These are phyloP conservation scores for Emergomyces pasteurianus DNA, from an alignment of 2,329 filamentous ascomycete genomes.

Conservation along the genomic window DNA sequence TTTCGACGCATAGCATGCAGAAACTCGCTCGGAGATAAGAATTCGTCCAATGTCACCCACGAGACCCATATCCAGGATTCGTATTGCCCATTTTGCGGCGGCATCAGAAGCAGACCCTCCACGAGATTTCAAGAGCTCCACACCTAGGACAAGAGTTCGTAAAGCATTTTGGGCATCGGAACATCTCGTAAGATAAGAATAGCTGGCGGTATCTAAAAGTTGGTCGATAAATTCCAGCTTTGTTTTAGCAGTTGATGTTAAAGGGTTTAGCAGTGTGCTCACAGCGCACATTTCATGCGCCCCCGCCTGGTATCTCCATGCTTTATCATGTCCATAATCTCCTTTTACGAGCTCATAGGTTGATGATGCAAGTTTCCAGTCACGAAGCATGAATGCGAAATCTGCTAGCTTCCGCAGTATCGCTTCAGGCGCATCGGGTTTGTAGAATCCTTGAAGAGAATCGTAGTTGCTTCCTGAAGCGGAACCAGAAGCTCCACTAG, in stretches of 20 bases:
- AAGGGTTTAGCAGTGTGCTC: conserved; percentile 65
- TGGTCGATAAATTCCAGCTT: conserved; percentile 72
- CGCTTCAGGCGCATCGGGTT: conserved; percentile 72
- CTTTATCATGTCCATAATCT: conserved; percentile 91
- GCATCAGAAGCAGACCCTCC: conserved; percentile 74
- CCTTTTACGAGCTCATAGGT: conserved; percentile 82
- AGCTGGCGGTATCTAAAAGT: conserved; percentile 79
- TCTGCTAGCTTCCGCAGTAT: conserved; percentile 88
- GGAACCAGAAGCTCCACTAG: conserved; percentile 38
- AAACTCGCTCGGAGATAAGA: conserved; percentile 73
- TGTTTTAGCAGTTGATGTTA: conserved; percentile 59
- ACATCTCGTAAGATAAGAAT: conserved; percentile 84
- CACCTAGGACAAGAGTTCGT: conserved; percentile 60
- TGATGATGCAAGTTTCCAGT: conserved; percentile 84
- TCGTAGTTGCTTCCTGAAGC: conserved; percentile 58
- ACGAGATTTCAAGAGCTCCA: conserved; percentile 72
- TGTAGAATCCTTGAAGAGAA: conserved; percentile 63
- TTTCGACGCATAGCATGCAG: conserved; percentile 69
- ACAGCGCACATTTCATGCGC: conserved; percentile 91
- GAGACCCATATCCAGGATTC: conserved; percentile 66
- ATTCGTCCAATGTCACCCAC: conserved; percentile 66
- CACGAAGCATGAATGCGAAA: conserved; percentile 91
- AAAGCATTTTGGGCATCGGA: conserved; percentile 67
- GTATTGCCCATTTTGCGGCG: conserved; percentile 71
- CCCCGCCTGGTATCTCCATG: conserved; percentile 89